Evolutionary conservation across 2,329 filamentous ascomycete genomes (phyloP).

Genomic region (Myriangium duriaei): DNA sequence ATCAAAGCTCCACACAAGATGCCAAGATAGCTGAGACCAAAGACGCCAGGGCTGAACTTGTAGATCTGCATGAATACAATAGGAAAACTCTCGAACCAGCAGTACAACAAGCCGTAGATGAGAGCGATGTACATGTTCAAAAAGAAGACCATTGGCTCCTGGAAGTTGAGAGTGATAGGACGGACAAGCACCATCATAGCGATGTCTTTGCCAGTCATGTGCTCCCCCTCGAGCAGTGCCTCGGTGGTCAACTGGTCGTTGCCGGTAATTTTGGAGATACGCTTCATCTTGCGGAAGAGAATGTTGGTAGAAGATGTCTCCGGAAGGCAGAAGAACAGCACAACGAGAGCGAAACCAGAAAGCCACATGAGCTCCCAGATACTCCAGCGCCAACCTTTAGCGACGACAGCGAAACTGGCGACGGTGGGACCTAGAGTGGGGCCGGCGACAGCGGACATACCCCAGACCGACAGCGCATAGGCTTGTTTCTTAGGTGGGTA

Average conservation of each 20-base stretch:
- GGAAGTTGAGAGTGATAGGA: constrained; percentile 32
- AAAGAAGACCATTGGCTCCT: constrained; percentile 29
- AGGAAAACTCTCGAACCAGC: constrained; percentile 11
- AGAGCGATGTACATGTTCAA: constrained; percentile 33
- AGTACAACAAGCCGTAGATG: constrained; percentile 30
- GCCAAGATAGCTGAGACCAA: constrained; percentile 9
- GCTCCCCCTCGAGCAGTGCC: constrained; percentile 26
- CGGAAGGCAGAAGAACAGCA: constrained; percentile 28
- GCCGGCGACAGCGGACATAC: constrained; percentile 28
- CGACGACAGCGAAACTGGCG: constrained; percentile 27
- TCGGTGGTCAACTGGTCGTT: constrained; percentile 28
- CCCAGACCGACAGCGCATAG: constrained; percentile 30
- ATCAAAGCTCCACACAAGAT: constrained; percentile 8
- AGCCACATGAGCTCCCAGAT: constrained; percentile 34
- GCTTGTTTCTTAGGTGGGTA: constrained; percentile 27
- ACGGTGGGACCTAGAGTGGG: constrained; percentile 32
- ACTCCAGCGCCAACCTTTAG: constrained; percentile 29
- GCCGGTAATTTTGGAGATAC: constrained; percentile 30
- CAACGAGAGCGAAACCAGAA: constrained; percentile 25
- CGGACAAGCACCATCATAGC: constrained; percentile 29
- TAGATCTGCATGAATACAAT: constrained; percentile 9
- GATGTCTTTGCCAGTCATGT: constrained; percentile 28
- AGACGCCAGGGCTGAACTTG: constrained; percentile 5
- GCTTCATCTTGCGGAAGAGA: constrained; percentile 27
- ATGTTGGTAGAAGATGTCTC: constrained; percentile 31